Evolutionary conservation across 805 yeast species (phyloP).

Genomic region (Debaryomyces hansenii): DNA sequence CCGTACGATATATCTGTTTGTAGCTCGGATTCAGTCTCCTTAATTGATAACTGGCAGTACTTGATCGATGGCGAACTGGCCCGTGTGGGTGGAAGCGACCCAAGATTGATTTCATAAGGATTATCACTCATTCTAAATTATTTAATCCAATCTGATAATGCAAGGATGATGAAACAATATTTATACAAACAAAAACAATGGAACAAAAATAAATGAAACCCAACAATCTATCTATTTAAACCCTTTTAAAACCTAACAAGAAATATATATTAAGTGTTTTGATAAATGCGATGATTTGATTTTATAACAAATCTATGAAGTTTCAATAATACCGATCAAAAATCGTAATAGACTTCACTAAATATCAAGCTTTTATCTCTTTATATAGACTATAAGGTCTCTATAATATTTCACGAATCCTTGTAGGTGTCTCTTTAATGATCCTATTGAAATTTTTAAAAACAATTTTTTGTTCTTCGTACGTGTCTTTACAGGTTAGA

Average conservation of each 20-base stretch:
- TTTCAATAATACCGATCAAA: too few species aligned
- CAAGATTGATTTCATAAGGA: conserved; percentile 30
- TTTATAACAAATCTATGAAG: too few species aligned
- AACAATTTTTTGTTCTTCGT: neutral
- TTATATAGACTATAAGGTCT: neutral
- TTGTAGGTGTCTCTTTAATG: neutral
- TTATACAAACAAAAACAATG: neutral
- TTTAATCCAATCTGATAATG: neutral
- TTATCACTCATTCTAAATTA: conserved; percentile 37
- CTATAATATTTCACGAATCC: neutral
- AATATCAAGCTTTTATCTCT: too few species aligned
- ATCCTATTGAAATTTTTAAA: neutral
- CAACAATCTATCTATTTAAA: neutral
- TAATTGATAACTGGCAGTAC: conserved; percentile 60
- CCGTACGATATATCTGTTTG: conserved; percentile 65
- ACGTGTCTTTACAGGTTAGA: conserved; percentile 1
- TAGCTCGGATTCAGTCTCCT: conserved; percentile 63
- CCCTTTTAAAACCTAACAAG: neutral
- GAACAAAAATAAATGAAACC: neutral
- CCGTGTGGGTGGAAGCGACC: conserved; percentile 17
- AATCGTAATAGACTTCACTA: too few species aligned
- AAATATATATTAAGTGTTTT: too few species aligned
- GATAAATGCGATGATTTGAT: too few species aligned
- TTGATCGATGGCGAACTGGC: conserved; percentile 57
- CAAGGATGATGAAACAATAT: neutral